These are phyloP conservation scores for Gentiana macrophylla DNA, from an alignment of 257 asterid species.

Conservation along the genomic window DNA sequence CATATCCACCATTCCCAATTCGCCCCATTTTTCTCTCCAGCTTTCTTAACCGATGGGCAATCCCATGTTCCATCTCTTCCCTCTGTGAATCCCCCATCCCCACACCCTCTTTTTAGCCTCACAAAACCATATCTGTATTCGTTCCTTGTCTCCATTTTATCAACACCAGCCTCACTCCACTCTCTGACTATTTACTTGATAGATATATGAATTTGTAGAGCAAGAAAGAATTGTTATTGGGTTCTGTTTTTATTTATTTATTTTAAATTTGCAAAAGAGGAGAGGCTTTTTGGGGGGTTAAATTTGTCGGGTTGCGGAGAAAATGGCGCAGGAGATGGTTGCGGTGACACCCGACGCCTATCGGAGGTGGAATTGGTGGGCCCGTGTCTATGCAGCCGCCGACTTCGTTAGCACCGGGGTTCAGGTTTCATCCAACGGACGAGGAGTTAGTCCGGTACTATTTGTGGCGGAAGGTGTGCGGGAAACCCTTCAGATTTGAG, in stretches of 20 bases:
- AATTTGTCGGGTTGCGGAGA: constrained; percentile 4
- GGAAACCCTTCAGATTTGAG: constrained; percentile 63
- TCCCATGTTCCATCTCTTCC: constrained; percentile 25
- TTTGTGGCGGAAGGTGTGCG: constrained; percentile 70
- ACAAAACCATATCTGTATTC: constrained; percentile 21
- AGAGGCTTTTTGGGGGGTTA: not conserved
- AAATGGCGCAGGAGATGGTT: constrained; percentile 40
- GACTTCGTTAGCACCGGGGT: constrained; percentile 85
- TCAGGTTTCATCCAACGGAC: constrained; percentile 89
- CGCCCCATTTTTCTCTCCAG: constrained; percentile 3
- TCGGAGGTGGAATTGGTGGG: constrained; percentile 11
- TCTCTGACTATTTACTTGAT: not conserved
- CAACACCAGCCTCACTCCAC: not conserved
- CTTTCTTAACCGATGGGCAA: constrained; percentile 46
- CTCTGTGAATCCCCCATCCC: constrained; percentile 34
- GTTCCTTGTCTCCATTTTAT: not conserved
- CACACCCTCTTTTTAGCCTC: not conserved
- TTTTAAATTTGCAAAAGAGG: not conserved
- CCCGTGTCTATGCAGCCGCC: constrained; percentile 32
- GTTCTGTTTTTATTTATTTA: not conserved
- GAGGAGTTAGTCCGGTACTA: constrained; percentile 84
- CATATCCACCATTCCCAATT: constrained; percentile 20
- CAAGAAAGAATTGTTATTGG: not conserved
- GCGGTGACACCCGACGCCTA: constrained; percentile 18
- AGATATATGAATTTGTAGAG: not conserved